phyloP scores from a whole-genome alignment of 2,329 filamentous ascomycete species.

The Leptographium radiaticola region DNA sequence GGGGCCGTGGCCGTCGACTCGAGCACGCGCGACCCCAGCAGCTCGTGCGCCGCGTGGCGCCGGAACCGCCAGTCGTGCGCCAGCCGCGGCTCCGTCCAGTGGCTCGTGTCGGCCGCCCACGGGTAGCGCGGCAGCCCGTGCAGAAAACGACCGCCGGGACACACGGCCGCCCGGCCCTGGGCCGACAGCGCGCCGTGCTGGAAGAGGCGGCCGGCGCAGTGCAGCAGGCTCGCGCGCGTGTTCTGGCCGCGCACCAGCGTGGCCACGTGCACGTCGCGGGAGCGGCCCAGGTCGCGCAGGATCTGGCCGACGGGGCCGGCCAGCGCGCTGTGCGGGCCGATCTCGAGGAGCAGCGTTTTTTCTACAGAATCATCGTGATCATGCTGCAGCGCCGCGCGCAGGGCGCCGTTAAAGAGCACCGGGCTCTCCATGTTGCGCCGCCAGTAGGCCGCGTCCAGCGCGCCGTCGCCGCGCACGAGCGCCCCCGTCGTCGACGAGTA shows the following conservation, averaged over 20 bases:
- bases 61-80: neutral
- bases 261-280: conserved; percentile 19
- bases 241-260: conserved; percentile 15
- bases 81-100: neutral
- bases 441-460: neutral
- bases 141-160: neutral
- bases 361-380: neutral
- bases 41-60: conserved; percentile 1
- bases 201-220: conserved; percentile 14
- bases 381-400: neutral
- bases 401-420: neutral
- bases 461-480: neutral
- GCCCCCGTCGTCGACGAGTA: conserved; percentile 1
- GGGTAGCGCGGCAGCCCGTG: neutral
- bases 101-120: neutral
- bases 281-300: neutral
- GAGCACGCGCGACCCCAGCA: conserved; percentile 3
- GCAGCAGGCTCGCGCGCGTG: conserved; percentile 13
- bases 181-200: conserved; percentile 3
- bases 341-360: conserved; percentile 4
- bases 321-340: conserved; percentile 14
- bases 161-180: neutral
- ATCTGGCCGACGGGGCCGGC: conserved; percentile 14
- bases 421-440: neutral
- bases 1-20: neutral